These are phyloP conservation scores for Verbena officinalis DNA, from an alignment of 257 asterid genomes.

Conservation along the genomic window DNA sequence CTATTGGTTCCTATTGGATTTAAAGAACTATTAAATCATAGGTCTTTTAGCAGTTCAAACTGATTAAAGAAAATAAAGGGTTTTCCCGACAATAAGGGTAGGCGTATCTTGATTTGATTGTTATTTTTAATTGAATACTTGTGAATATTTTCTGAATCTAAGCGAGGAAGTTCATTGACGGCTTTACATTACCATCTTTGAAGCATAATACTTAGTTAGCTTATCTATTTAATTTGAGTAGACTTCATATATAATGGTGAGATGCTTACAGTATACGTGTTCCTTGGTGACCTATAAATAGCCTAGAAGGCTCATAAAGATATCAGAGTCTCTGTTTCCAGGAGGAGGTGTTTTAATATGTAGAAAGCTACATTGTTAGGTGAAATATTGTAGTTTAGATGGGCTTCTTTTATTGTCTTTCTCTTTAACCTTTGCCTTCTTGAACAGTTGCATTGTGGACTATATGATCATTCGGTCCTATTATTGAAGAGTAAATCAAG, in stretches of 20 bases:
- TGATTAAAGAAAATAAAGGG: slow-evolving; percentile 14
- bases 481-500: neutral
- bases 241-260: slow-evolving; percentile 8
- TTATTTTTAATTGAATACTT: slow-evolving; percentile 4
- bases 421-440: slow-evolving; percentile 2
- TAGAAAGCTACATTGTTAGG: neutral
- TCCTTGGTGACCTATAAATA: no score
- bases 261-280: slow-evolving; percentile 1
- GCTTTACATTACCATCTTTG: no score
- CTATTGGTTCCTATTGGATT: slow-evolving; percentile 17
- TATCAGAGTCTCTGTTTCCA: no score
- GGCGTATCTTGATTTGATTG: slow-evolving; percentile 5
- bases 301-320: no score
- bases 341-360: slow-evolving; percentile 9
- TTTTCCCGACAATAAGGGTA: slow-evolving; percentile 3
- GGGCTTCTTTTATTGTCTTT: no score
- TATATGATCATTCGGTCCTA: neutral
- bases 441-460: neutral
- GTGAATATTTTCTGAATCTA: no score
- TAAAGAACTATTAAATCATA: slow-evolving; percentile 23
- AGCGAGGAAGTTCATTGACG: no score
- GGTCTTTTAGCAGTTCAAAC: slow-evolving; percentile 12
- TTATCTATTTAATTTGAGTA: no score
- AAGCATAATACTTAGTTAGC: no score
- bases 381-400: neutral